Conservation (phyloP, 345 rosid species). For the Eucalyptus fibrosa region DNA sequence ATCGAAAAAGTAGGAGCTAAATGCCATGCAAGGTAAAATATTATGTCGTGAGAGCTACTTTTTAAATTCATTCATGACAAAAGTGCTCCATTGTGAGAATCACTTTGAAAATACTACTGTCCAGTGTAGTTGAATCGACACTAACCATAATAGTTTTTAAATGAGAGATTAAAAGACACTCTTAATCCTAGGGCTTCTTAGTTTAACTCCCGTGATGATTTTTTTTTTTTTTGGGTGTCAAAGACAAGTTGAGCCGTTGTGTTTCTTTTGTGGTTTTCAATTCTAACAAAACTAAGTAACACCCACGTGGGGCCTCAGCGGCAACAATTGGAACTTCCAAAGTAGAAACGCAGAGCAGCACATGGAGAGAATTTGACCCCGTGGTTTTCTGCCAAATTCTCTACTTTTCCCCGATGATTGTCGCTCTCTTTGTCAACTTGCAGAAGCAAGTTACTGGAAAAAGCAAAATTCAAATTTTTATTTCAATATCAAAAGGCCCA, state of each 20-base stretch:
- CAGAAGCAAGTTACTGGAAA: background rate
- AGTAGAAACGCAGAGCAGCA: background rate
- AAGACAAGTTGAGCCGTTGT: background rate
- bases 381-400: background rate
- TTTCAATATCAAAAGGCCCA: background rate
- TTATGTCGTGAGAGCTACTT: background rate
- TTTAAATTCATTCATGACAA: background rate
- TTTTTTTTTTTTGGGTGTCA: too few relatives aligned
- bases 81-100: background rate
- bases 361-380: background rate
- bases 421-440: background rate
- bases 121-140: background rate
- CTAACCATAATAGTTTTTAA: background rate
- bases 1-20: background rate
- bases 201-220: background rate
- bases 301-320: background rate
- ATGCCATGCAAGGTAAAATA: background rate
- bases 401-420: background rate
- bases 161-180: background rate
- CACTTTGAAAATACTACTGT: background rate
- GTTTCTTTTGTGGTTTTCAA: background rate
- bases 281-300: background rate
- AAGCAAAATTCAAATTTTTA: background rate
- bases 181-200: background rate
- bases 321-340: background rate